Base-by-base conservation (phyloP, 768 basidiomycete genomes). In the Rubroboletus satanas region DNA sequence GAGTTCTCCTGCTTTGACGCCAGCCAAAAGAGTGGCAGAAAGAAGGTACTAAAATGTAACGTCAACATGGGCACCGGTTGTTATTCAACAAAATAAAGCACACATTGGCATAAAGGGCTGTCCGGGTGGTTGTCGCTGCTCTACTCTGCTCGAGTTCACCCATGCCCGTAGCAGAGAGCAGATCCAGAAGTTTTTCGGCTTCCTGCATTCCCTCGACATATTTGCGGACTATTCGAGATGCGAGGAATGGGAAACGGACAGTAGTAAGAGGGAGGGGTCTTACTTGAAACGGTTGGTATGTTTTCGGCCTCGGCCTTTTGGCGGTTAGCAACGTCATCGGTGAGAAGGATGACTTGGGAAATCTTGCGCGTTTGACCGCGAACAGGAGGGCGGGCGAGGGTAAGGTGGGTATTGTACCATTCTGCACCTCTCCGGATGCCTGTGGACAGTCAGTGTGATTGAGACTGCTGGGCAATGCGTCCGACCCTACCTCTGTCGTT, bases 251-350 rank as follows among this genome's bases (percentile, higher is more conserved):
- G 26, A 7, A 14, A 57, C 15, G 5, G 43, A 43, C 15, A 5
- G 18, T 10, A 11, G 17, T 26, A 0, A 10, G 18, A 12, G 37
- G 17, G 5, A 59, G 69, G 43, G 0, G 14, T 2, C 39, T 4
- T 56, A 90, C 91, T 85, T 58, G 90, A 88, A 37, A 80, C 68
- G 39, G 79, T 79, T 0, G 76, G 65, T 29, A 93, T 79, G 6
- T 83, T 84, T 17, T 84, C 80, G 12, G 76, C 73, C 58, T 83
- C 78, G 2, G 93, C 94, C 58, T 87, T 88, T 62, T 80, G 76
- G 55, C 89, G 74, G 70, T 97, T 97, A 1, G 83, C 89, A 28
- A 79, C 84, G 66, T 99, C 97, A 68, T 98, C 92, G 0, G 94
- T 93, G 58, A 99, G 75, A 9, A 98, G 79, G 3, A 98, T 77